Percentiles rank a stretch among this genome's conserved stretches.
phyloP scores from a whole-genome alignment of 2,329 filamentous ascomycete genomes.

The Aureobasidium pullulans region DNA sequence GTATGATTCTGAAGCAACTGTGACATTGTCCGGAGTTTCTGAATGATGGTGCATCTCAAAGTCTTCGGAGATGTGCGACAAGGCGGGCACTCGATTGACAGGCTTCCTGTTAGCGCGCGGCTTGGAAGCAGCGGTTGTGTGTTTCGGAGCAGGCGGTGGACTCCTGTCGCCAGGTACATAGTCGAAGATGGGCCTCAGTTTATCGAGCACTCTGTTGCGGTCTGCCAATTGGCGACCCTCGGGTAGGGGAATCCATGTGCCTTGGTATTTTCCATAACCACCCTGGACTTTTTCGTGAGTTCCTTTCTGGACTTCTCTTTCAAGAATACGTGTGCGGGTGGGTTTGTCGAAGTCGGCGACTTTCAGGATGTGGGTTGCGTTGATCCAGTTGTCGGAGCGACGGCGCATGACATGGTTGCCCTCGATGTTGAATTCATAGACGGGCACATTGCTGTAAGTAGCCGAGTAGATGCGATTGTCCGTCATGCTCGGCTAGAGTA shows the following conservation, averaged over 20 bases:
- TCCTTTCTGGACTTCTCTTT: conserved; percentile 94
- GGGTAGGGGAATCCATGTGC: conserved; percentile 90
- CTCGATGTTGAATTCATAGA: conserved; percentile 87
- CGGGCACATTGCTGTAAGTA: conserved; percentile 65
- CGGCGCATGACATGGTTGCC: conserved; percentile 94
- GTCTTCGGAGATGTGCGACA: conserved; percentile 46
- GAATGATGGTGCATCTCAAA: conserved; percentile 63
- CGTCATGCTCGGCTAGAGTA: conserved; percentile 11
- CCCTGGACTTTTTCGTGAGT: conserved; percentile 97
- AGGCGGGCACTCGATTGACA: conserved; percentile 20
- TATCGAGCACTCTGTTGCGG: conserved; percentile 79
- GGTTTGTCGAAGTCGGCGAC: conserved; percentile 97
- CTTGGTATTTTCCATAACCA: conserved; percentile 97
- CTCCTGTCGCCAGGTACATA: conserved; percentile 77
- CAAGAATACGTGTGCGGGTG: conserved; percentile 85
- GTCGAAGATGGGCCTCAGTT: conserved; percentile 81
- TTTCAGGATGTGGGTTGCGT: conserved; percentile 98
- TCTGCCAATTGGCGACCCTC: conserved; percentile 75
- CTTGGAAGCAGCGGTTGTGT: conserved; percentile 66
- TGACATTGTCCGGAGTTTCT: conserved; percentile 75
- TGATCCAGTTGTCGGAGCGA: conserved; percentile 92
- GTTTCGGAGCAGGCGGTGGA: conserved; percentile 88
- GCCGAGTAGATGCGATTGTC: conserved; percentile 49
- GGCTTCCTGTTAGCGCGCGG: conserved; percentile 47
- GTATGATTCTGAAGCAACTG: conserved; percentile 75